Evolutionary conservation across 106 monocot genomes (phyloP).

Genomic region (Allium cepa): DNA sequence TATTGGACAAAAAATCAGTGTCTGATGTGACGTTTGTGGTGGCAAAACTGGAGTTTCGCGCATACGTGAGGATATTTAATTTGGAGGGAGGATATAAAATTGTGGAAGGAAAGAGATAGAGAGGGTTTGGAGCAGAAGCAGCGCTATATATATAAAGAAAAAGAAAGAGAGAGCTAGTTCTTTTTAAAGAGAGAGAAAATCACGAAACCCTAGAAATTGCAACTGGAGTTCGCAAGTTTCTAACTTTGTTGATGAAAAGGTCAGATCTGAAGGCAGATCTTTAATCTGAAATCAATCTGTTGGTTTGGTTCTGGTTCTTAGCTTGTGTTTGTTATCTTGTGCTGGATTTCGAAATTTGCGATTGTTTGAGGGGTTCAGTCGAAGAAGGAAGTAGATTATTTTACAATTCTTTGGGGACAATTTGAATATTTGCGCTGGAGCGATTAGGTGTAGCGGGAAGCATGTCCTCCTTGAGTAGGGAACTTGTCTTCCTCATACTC

Average conservation of each 20-base stretch:
- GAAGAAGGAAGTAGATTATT: no score
- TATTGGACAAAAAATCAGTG: neutral
- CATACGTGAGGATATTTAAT: neutral
- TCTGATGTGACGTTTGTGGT: constrained; percentile 3
- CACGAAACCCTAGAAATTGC: constrained; percentile 16
- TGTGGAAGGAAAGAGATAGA: constrained; percentile 3
- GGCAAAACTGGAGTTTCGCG: neutral
- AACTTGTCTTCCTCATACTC: constrained; percentile 97
- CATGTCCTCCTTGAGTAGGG: constrained; percentile 99
- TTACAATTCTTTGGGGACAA: neutral
- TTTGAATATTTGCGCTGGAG: constrained; percentile 74
- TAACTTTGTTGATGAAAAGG: neutral
- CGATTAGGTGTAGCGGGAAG: constrained; percentile 62
- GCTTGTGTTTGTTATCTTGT: constrained; percentile 7
- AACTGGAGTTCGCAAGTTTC: neutral
- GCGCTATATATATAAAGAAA: neutral
- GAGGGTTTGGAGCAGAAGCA: neutral
- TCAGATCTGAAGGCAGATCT: neutral
- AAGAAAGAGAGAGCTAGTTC: neutral
- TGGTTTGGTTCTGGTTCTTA: constrained; percentile 4
- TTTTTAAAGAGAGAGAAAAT: neutral
- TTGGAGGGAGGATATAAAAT: constrained; percentile 1
- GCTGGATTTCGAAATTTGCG: neutral
- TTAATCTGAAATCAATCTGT: neutral
- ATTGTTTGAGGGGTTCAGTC: neutral